Evolutionary conservation across 2,329 filamentous ascomycete species (phyloP).

Genomic region (Biscogniauxia sp.): DNA sequence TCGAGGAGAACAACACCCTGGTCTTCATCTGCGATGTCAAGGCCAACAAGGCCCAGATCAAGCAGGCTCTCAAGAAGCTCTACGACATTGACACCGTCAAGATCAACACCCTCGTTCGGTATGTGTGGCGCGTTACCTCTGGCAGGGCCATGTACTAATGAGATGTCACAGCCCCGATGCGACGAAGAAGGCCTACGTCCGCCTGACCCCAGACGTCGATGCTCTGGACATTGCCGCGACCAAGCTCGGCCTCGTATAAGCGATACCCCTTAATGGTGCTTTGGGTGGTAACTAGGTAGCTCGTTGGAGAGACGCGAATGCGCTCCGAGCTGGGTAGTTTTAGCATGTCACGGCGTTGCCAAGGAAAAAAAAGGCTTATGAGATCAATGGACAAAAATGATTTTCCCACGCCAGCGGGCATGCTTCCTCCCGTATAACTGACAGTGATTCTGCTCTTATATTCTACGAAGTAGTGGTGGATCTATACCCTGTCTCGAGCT

Average conservation of each 20-base stretch:
- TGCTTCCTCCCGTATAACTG: constrained; percentile 14
- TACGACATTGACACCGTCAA: constrained; percentile 98
- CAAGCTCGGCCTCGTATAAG: constrained; percentile 96
- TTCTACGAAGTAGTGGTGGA: background rate
- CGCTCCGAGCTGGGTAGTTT: constrained; percentile 27
- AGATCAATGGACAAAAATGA: constrained; percentile 34
- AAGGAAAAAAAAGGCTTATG: constrained; percentile 32
- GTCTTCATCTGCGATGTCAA: constrained; percentile 97
- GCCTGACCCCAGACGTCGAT: constrained; percentile 93
- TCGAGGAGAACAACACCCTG: constrained; percentile 99
- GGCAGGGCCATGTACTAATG: constrained; percentile 13
- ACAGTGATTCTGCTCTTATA: constrained; percentile 11
- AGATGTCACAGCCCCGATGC: constrained; percentile 73
- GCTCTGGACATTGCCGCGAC: constrained; percentile 98
- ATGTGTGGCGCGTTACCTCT: constrained; percentile 34
- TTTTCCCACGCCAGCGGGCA: background rate
- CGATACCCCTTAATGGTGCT: constrained; percentile 29
- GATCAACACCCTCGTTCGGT: constrained; percentile 99
- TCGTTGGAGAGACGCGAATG: constrained; percentile 22
- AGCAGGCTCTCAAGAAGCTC: constrained; percentile 95
- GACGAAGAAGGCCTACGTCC: constrained; percentile 97
- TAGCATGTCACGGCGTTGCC: constrained; percentile 37
- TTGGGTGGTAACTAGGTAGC: constrained; percentile 20
- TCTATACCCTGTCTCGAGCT: background rate
- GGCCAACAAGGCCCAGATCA: constrained; percentile 99